These are phyloP conservation scores for Azolla pinnata DNA, from an alignment of 75 land plant genomes.

Conservation along the genomic window DNA sequence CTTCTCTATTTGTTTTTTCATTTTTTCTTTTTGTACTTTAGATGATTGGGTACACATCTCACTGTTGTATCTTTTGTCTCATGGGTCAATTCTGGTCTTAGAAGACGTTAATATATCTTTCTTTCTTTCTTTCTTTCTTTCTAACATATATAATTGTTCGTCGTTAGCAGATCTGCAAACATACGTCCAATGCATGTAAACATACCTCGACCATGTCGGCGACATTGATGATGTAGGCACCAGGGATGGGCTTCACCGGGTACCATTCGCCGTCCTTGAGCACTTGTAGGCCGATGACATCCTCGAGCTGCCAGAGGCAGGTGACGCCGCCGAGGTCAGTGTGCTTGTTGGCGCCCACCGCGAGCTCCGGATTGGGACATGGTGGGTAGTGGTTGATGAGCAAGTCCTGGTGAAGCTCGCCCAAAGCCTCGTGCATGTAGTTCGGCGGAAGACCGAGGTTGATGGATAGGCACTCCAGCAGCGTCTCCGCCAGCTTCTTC, in stretches of 20 bases:
- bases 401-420: constrained; percentile 13
- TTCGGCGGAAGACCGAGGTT: constrained; percentile 44
- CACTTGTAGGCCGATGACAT: constrained; percentile 50
- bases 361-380: constrained; percentile 40
- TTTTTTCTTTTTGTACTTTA: too few species aligned
- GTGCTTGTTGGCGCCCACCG: constrained; percentile 46
- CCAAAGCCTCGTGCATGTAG: constrained; percentile 34
- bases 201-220: constrained; percentile 59
- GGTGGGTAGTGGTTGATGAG: constrained; percentile 36
- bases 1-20: too few species aligned
- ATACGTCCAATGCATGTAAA: too few species aligned
- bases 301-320: constrained; percentile 47
- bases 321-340: constrained; percentile 65
- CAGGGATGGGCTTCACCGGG: constrained; percentile 28
- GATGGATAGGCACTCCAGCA: constrained; percentile 45
- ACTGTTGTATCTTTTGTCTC: too few species aligned
- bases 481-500: constrained; percentile 43
- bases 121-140: too few species aligned
- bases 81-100: too few species aligned
- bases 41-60: too few species aligned
- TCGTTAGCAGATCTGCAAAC: too few species aligned
- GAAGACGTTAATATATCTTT: too few species aligned
- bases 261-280: constrained; percentile 57
- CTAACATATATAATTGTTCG: too few species aligned
- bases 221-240: constrained; percentile 45